These are phyloP conservation scores for Fistulifera pelliculosa DNA, from an alignment of 108 stramenopile species.

Conservation along the genomic window DNA sequence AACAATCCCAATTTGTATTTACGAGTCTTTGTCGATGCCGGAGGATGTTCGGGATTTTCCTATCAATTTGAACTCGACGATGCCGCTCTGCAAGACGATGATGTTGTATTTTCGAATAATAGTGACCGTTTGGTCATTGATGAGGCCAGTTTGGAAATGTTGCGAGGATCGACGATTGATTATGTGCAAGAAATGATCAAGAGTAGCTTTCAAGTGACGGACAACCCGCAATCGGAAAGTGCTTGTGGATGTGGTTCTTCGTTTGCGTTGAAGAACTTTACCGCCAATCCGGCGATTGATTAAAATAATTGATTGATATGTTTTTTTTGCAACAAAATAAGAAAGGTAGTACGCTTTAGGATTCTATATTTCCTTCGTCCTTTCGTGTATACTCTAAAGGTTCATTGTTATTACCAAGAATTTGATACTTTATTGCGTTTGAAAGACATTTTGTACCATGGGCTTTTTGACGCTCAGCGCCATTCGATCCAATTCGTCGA, in stretches of 20 bases:
- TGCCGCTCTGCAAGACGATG: constrained; percentile 53
- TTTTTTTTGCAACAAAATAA: too few relatives aligned
- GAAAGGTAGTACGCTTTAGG: too few relatives aligned
- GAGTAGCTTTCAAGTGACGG: constrained; percentile 84
- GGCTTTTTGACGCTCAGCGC: constrained; percentile 62
- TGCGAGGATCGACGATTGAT: constrained; percentile 89
- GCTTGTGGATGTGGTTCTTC: constrained; percentile 97
- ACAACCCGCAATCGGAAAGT: constrained; percentile 92
- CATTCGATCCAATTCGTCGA: constrained; percentile 60
- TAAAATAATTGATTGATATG: too few relatives aligned
- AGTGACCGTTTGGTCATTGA: constrained; percentile 55
- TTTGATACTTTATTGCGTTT: constrained; percentile 29
- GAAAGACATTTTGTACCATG: constrained; percentile 86
- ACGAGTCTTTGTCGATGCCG: constrained; percentile 80
- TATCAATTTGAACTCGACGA: constrained; percentile 77
- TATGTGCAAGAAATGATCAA: constrained; percentile 96
- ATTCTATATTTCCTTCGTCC: too few relatives aligned
- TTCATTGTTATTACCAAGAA: too few relatives aligned
- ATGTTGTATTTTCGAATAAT: constrained; percentile 27
- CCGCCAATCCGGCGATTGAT: constrained; percentile 77
- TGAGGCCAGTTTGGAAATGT: constrained; percentile 63
- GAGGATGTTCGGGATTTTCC: constrained; percentile 84
- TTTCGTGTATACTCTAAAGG: too few relatives aligned
- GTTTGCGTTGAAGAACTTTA: constrained; percentile 95
- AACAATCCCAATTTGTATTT: constrained; percentile 33